These are phyloP conservation scores for Mikania micrantha DNA, from an alignment of 129 eudicot species.

Conservation along the genomic window DNA sequence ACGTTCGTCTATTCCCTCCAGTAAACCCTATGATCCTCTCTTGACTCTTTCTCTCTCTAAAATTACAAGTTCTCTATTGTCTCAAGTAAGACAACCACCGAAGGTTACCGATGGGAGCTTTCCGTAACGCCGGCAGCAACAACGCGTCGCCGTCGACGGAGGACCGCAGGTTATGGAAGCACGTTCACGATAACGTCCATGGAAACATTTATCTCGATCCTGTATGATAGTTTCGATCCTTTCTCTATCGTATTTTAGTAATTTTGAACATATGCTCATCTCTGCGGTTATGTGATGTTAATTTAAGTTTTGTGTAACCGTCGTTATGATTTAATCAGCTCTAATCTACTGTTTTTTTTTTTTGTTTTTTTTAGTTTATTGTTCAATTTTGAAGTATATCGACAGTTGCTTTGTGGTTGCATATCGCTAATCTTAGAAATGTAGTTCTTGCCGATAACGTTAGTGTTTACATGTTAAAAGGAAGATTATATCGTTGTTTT, in stretches of 20 bases:
- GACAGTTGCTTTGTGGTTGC: conserved; percentile 3
- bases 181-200: conserved; percentile 83
- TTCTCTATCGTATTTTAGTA: background rate
- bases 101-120: conserved; percentile 41
- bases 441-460: conserved; percentile 10
- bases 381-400: background rate
- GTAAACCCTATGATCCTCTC: conserved; percentile 13
- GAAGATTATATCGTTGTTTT: background rate
- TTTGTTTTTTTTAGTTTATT: background rate
- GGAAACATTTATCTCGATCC: conserved; percentile 91
- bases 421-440: background rate
- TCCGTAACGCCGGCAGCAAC: conserved; percentile 18
- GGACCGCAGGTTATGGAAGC: conserved; percentile 57
- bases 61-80: background rate
- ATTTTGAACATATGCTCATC: background rate
- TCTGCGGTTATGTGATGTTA: background rate
- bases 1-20: conserved; percentile 18
- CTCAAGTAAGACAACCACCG: background rate
- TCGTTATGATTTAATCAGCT: background rate
- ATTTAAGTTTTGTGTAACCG: background rate
- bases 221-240: conserved; percentile 25
- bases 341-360: background rate
- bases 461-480: background rate
- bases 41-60: conserved; percentile 5
- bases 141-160: conserved; percentile 26